Evolutionary conservation across 2,329 filamentous ascomycete species (phyloP).

Genomic region (Aspergillus udagawae): DNA sequence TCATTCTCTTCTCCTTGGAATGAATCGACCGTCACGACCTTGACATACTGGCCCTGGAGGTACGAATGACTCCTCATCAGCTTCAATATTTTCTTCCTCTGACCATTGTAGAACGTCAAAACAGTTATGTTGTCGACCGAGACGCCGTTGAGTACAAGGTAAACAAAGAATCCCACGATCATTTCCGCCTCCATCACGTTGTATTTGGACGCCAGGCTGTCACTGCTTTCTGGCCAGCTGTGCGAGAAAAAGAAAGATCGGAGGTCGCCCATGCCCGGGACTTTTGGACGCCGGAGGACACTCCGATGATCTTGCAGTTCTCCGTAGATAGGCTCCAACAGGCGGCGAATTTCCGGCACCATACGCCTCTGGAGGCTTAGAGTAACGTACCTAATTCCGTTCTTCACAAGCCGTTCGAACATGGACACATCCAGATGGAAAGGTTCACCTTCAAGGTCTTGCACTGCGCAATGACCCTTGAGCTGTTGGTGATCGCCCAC

Average conservation of each 20-base stretch:
- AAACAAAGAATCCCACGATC: slow-evolving; percentile 67
- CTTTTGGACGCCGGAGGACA: slow-evolving; percentile 50
- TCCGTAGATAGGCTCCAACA: slow-evolving; percentile 61
- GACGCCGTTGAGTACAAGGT: slow-evolving; percentile 67
- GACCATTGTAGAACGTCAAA: slow-evolving; percentile 84
- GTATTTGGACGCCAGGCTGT: slow-evolving; percentile 61
- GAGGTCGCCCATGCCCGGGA: slow-evolving; percentile 60
- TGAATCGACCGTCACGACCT: slow-evolving; percentile 78
- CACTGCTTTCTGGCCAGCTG: slow-evolving; percentile 59
- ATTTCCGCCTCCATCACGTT: slow-evolving; percentile 73
- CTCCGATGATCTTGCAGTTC: slow-evolving; percentile 55
- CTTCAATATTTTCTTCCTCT: slow-evolving; percentile 62
- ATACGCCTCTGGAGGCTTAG: slow-evolving; percentile 68
- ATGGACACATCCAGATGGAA: slow-evolving; percentile 70
- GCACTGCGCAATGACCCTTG: slow-evolving; percentile 61
- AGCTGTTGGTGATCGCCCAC: slow-evolving; percentile 82
- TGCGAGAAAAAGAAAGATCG: slow-evolving; percentile 63
- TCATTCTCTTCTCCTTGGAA: slow-evolving; percentile 93
- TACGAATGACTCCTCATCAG: slow-evolving; percentile 40
- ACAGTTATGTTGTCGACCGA: slow-evolving; percentile 64
- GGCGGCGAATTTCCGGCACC: slow-evolving; percentile 62
- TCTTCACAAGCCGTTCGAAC: slow-evolving; percentile 72
- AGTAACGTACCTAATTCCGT: slow-evolving; percentile 59
- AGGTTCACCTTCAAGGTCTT: slow-evolving; percentile 55
- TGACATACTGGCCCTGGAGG: slow-evolving; percentile 46